These are phyloP conservation scores for Opeltia flavorubescens DNA, from an alignment of 495 filamentous ascomycete species.

Conservation along the genomic window DNA sequence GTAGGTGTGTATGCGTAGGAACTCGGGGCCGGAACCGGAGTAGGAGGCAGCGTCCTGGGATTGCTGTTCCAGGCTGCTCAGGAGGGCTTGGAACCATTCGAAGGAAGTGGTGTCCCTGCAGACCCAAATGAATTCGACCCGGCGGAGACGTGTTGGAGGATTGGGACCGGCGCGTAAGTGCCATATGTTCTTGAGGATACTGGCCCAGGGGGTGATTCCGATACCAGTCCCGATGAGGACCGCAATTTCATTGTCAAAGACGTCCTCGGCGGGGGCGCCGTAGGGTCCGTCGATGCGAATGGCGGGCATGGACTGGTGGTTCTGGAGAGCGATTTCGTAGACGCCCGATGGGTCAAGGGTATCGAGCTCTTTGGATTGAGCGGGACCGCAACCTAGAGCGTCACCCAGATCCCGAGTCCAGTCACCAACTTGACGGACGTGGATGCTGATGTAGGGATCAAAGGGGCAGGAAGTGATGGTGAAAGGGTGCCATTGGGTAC, in stretches of 20 bases:
- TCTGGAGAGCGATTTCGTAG: slow-evolving; percentile 94
- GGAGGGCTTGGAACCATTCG: slow-evolving; percentile 95
- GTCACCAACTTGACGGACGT: slow-evolving; percentile 92
- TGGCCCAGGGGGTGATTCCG: slow-evolving; percentile 93
- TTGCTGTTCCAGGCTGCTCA: slow-evolving; percentile 84
- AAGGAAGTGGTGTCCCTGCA: slow-evolving; percentile 94
- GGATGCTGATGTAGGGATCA: slow-evolving; percentile 84
- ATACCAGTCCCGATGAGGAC: slow-evolving; percentile 96
- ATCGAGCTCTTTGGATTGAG: slow-evolving; percentile 74
- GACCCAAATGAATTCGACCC: slow-evolving; percentile 98
- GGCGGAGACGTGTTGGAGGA: slow-evolving; percentile 70
- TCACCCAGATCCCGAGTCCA: slow-evolving; percentile 82
- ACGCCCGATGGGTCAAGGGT: slow-evolving; percentile 86
- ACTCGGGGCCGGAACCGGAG: slow-evolving; percentile 58
- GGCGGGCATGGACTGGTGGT: slow-evolving; percentile 76
- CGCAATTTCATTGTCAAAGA: slow-evolving; percentile 97
- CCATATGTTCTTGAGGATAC: slow-evolving; percentile 98
- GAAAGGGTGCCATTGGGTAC: slow-evolving; percentile 94
- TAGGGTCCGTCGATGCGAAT: slow-evolving; percentile 93
- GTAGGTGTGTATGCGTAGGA: slow-evolving; percentile 96
- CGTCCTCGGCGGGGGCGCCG: slow-evolving; percentile 87
- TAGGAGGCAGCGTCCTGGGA: slow-evolving; percentile 49
- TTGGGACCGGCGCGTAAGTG: slow-evolving; percentile 78
- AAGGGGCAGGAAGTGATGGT: slow-evolving; percentile 98
- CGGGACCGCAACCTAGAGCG: slow-evolving; percentile 77